Base-by-base conservation (phyloP, 176 grass and related monocot species). In the Eremochloa ophiuroides region DNA sequence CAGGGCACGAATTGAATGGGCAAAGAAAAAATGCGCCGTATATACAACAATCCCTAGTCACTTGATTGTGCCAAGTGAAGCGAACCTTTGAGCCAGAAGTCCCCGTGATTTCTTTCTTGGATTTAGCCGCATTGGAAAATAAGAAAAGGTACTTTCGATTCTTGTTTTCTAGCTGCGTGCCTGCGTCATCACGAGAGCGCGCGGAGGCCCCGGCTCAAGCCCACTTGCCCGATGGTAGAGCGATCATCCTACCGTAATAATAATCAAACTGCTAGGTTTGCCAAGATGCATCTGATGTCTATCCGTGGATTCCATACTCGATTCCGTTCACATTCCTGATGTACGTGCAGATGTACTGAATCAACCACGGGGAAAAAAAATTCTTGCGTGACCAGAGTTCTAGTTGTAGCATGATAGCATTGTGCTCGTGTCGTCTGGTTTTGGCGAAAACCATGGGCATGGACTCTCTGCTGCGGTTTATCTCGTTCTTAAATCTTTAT, bases 401-500 rank as follows among this genome's bases (percentile, higher is more conserved):
- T 15, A 13, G 39, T 62, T 26, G 55, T 26, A 26, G 55, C n/a
- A 26, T 26, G 55, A 26, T 59, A 22, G 25, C 9, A n/a, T 16
- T 47, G 8, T 27, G 30, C 69, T 62, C 62, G 11, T 37, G 62
- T 64, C 77, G 82, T 44, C 70, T 63, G 82, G 82, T 89, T 85
- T 83, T 53, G 53, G 62, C 75, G 76, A 80, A 74, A 89, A 85
- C 82, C 82, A 85, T 69, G 82, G 87, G 87, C 87, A 37, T 81
- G 37, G 22, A 8, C 48, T 66, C 58, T 43, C 2, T 53, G 60
- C 8, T 14, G 16, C 18, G 8, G 72, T 41, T 71, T 42, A 16
- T 25, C 42, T 48, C 10, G 3, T 25, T 56, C n/a, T 59, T 59
- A 59, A 30, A 47, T 44, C 53, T 47, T n/a, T n/a, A n/a, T n/a